phyloP scores from a whole-genome alignment of 2,329 filamentous ascomycete genomes.

The Magnaporthiopsis rhizophila region DNA sequence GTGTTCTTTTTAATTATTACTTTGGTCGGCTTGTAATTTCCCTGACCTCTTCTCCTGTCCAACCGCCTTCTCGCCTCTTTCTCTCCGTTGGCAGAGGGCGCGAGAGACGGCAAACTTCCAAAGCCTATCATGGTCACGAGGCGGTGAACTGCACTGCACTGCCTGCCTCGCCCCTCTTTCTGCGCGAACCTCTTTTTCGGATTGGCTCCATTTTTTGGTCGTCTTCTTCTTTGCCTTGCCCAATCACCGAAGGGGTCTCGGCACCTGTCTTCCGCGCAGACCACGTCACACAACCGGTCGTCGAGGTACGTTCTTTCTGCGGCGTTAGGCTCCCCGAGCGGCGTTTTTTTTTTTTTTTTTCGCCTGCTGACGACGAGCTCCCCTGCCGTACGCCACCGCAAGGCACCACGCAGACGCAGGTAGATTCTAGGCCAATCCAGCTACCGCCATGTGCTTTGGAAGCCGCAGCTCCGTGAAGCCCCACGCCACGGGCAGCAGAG shows the following conservation, averaged over 20 bases:
- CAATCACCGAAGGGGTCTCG: neutral
- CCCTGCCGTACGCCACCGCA: neutral
- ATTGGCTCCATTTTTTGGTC: too few species aligned
- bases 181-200: too few species aligned
- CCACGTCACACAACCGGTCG: too few species aligned
- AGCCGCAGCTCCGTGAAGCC: neutral
- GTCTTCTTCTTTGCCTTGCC: neutral
- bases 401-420: neutral
- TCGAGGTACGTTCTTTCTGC: neutral
- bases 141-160: too few species aligned
- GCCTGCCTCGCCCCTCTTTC: too few species aligned
- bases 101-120: neutral
- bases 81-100: neutral
- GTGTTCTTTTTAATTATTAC: too few species aligned
- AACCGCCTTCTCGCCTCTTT: neutral
- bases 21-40: neutral
- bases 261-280: neutral
- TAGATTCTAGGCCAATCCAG: too few species aligned
- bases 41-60: neutral
- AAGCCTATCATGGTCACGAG: too few species aligned
- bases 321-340: neutral
- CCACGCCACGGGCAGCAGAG: neutral
- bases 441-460: neutral
- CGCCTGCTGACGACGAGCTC: neutral
- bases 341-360: neutral